phyloP scores from a whole-genome alignment of 257 asterid species.

The Nicotiana undulata region DNA sequence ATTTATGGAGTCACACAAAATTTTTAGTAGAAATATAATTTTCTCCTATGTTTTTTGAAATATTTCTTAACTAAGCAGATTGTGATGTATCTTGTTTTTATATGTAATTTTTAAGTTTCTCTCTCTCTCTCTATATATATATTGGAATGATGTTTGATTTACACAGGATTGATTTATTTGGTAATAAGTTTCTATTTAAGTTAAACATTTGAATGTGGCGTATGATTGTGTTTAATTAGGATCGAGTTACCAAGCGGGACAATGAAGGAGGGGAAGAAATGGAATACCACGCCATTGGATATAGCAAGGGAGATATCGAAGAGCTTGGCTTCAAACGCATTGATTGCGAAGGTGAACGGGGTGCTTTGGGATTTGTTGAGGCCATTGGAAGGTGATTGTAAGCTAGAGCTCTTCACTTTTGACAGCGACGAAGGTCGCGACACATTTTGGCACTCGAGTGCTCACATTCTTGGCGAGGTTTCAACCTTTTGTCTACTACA shows the following conservation, averaged over 20 bases:
- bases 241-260: slow-evolving; percentile 62
- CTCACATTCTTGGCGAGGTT: slow-evolving; percentile 98
- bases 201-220: background rate
- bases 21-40: no score
- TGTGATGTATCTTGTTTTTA: no score
- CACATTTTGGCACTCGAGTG: slow-evolving; percentile 98
- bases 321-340: slow-evolving; percentile 80
- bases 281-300: slow-evolving; percentile 78
- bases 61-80: no score
- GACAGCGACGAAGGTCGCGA: slow-evolving; percentile 90
- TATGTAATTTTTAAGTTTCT: no score
- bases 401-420: slow-evolving; percentile 64
- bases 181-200: background rate
- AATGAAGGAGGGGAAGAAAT: slow-evolving; percentile 82
- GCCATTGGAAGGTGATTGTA: slow-evolving; percentile 88
- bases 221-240: slow-evolving; percentile 29
- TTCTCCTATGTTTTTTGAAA: no score
- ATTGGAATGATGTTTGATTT: no score
- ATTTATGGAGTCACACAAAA: no score
- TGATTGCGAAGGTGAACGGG: slow-evolving; percentile 78
- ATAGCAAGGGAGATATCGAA: slow-evolving; percentile 90
- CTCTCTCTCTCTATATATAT: no score
- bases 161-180: no score
- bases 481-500: background rate
- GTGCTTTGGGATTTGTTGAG: slow-evolving; percentile 83